Conservation (phyloP, 495 filamentous ascomycete species). For the Amorphotheca resinae region DNA sequence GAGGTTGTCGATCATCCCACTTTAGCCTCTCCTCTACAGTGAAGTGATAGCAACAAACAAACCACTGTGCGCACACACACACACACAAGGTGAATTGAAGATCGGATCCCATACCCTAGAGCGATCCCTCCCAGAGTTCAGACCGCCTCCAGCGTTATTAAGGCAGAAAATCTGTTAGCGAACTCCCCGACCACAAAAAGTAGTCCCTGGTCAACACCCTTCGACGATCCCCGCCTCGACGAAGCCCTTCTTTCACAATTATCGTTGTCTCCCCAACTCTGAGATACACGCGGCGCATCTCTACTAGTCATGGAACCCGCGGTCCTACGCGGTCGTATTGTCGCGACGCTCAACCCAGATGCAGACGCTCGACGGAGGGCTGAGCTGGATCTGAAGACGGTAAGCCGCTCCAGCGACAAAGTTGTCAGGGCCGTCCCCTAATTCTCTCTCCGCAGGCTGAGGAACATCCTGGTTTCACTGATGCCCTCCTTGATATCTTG, state of each 20-base stretch:
- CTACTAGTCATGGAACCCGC: slow-evolving; percentile 64
- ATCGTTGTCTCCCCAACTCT: slow-evolving; percentile 8
- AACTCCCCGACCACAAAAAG: not conserved
- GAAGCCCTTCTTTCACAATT: no score
- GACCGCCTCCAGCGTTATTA: not conserved
- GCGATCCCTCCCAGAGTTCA: no score
- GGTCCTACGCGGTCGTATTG: slow-evolving; percentile 75
- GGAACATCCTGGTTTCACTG: slow-evolving; percentile 76
- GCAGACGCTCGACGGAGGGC: slow-evolving; percentile 73
- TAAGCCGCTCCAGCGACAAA: slow-evolving; percentile 33
- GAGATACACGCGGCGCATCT: slow-evolving; percentile 7
- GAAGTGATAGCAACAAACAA: no score
- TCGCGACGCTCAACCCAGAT: slow-evolving; percentile 76
- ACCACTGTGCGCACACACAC: no score
- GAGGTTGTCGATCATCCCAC: no score
- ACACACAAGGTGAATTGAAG: no score
- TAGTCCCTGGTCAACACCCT: no score
- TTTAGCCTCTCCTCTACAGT: no score
- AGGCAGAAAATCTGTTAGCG: not conserved
- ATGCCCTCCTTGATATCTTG: slow-evolving; percentile 81
- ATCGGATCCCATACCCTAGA: no score
- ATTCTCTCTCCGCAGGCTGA: slow-evolving; percentile 55
- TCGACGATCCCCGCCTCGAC: no score
- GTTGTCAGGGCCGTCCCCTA: slow-evolving; percentile 9
- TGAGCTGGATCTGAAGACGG: slow-evolving; percentile 88